Evolutionary conservation across 805 yeast genomes (phyloP).

Genomic region (Cyberlindnera lachancei): DNA sequence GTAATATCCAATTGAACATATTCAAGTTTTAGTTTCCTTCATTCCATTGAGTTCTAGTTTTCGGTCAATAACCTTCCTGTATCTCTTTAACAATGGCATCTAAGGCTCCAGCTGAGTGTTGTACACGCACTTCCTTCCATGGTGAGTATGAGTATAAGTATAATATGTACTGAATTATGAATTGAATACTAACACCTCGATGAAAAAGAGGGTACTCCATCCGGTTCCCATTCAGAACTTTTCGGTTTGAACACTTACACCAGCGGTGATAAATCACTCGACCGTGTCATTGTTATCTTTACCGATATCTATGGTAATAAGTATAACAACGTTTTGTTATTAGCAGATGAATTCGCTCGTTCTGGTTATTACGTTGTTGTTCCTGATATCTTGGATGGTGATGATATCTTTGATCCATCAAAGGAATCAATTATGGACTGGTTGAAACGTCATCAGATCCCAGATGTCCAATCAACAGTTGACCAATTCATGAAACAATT

Average conservation of each 20-base stretch:
- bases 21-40: too few relatives aligned
- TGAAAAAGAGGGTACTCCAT: slow-evolving; percentile 38
- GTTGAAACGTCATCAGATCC: slow-evolving; percentile 45
- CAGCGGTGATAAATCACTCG: slow-evolving; percentile 34
- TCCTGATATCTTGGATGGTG: slow-evolving; percentile 67
- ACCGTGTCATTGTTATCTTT: slow-evolving; percentile 50
- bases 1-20: too few relatives aligned
- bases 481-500: slow-evolving; percentile 39
- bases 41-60: too few relatives aligned
- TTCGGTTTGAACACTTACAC: slow-evolving; percentile 40
- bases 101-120: background rate
- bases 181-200: background rate
- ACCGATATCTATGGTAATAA: slow-evolving; percentile 67
- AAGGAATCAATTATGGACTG: slow-evolving; percentile 32
- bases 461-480: slow-evolving; percentile 40
- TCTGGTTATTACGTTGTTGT: slow-evolving; percentile 57
- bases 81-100: background rate
- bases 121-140: slow-evolving; percentile 3
- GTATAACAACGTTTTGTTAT: slow-evolving; percentile 47
- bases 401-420: slow-evolving; percentile 30
- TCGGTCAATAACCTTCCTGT: too few relatives aligned
- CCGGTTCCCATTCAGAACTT: slow-evolving; percentile 34
- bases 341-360: slow-evolving; percentile 60
- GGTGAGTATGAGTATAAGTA: slow-evolving; percentile 21
- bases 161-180: background rate